Base-by-base conservation (phyloP, 306 rosid species). In the Trifolium pratense region DNA sequence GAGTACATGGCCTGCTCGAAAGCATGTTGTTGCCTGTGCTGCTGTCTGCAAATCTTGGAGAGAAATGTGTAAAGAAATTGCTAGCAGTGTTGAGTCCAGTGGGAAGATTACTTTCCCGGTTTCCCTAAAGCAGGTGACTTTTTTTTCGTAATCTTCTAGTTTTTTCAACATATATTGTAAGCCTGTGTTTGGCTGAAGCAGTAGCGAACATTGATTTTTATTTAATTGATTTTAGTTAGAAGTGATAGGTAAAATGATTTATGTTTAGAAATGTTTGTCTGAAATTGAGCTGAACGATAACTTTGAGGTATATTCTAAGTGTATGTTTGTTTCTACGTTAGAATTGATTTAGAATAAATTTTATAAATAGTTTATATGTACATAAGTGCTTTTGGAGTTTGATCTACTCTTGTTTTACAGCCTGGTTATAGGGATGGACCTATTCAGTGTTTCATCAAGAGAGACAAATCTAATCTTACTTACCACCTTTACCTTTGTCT, bases 21-120 rank as follows among this genome's bases (percentile, higher is more conserved):
- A 79, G 67, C 75, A 92, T 46, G 92, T 92, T 25, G 95, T 92
- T 72, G 87, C 92, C 0, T 92, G 98, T 73, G 91, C 95, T 70
- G 90, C 87, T 3, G 98, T 92, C 21, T 92, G 98, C 82, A 86
- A 88, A 65, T 84, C 98, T 9, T 92, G 98, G 98, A 88, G 98
- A 87, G 97, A 88, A 59, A 89, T 89, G 88, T 90, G 98, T 85
- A 87, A 83, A 85, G 97, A 92, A 84, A 84, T 92, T 70, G 96
- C 90, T 59, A 82, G 59, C 68, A 60, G 77, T 76, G 97, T 88
- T 7, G 98, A 92, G 61, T 84, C 82, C 72, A 80, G 91, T 58
- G 98, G 97, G 75, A 87, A 89, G 81, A 87, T 92, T 70, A 92
- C 98, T 49, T 92, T 92, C 81, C 97, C 98, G 0, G 83, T 92